Conservation (phyloP, 2,329 filamentous ascomycete genomes). For the Diaporthe australafricana region DNA sequence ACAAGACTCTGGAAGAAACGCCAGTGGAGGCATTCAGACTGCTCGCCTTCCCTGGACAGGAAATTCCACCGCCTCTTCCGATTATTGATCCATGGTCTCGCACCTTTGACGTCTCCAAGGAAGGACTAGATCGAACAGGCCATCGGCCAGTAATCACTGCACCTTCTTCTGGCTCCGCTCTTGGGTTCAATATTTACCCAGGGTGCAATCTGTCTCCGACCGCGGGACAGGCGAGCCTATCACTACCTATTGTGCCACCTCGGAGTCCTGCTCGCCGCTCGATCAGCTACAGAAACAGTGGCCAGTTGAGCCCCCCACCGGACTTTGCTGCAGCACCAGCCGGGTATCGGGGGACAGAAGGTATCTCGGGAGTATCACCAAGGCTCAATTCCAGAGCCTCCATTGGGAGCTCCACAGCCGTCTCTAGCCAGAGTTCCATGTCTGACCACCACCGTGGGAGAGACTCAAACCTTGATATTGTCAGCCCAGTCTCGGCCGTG, state of each 20-base stretch:
- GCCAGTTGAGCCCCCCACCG: not conserved
- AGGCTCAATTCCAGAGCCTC: not conserved
- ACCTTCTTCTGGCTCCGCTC: not conserved
- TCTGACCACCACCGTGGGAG: slow-evolving; percentile 4
- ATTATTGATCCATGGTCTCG: not conserved
- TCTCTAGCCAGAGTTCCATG: slow-evolving; percentile 11
- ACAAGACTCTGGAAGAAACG: not conserved
- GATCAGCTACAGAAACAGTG: not conserved
- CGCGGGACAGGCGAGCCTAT: not conserved
- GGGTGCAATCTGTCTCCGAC: not conserved
- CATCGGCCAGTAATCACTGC: not conserved
- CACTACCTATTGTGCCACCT: not conserved
- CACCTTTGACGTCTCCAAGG: not conserved
- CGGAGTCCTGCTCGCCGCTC: slow-evolving; percentile 9
- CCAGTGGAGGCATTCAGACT: not conserved
- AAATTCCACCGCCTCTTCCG: not conserved
- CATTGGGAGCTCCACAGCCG: not conserved
- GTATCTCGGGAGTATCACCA: not conserved
- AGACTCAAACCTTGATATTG: slow-evolving; percentile 16
- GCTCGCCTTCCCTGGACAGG: not conserved
- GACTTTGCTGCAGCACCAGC: not conserved
- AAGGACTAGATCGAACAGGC: not conserved
- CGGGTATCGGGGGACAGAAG: not conserved
- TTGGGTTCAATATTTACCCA: not conserved
- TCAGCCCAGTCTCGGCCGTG: slow-evolving; percentile 15